A percentile compares a stretch with the other conserved stretches of the same genome.
Conservation (phyloP, 1,284 basidiomycete species). For the Marasmius fiardii region DNA sequence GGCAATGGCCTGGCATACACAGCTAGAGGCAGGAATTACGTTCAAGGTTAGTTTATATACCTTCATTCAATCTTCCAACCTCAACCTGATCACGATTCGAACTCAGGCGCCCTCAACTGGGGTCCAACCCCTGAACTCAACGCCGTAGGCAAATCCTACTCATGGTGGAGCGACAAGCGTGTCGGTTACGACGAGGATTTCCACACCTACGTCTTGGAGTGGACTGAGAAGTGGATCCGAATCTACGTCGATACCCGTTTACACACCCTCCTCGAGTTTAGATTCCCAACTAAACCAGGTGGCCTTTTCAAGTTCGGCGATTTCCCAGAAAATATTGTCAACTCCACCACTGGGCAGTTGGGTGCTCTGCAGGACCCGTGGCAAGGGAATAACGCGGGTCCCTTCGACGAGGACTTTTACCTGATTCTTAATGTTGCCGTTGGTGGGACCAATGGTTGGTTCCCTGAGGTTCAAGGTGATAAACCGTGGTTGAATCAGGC, state of each 20-base stretch:
- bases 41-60: conserved; percentile 46
- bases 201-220: conserved; percentile 7
- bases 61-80: not conserved
- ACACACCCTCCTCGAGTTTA: conserved; percentile 60
- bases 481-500: conserved; percentile 77
- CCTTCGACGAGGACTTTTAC: conserved; percentile 61
- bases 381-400: conserved; percentile 18
- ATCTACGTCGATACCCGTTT: conserved; percentile 77
- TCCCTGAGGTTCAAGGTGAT: conserved; percentile 62
- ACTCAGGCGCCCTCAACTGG: conserved; percentile 64
- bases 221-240: conserved; percentile 51
- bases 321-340: conserved; percentile 71
- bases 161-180: conserved; percentile 67
- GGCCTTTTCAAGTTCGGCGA: conserved; percentile 70
- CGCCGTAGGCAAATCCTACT: conserved; percentile 72
- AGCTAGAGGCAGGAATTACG: conserved; percentile 69
- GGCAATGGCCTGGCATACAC: conserved; percentile 65
- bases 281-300: conserved; percentile 53
- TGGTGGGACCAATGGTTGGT: conserved; percentile 87
- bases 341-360: conserved; percentile 47
- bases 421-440: conserved; percentile 78
- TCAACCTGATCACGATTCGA: not conserved
- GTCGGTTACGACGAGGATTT: conserved; percentile 84
- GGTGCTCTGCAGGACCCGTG: conserved; percentile 70
- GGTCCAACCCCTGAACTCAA: conserved; percentile 73